Conservation (phyloP, 352 stramenopile genomes). For the Phytopythium cucurbitacearum region DNA sequence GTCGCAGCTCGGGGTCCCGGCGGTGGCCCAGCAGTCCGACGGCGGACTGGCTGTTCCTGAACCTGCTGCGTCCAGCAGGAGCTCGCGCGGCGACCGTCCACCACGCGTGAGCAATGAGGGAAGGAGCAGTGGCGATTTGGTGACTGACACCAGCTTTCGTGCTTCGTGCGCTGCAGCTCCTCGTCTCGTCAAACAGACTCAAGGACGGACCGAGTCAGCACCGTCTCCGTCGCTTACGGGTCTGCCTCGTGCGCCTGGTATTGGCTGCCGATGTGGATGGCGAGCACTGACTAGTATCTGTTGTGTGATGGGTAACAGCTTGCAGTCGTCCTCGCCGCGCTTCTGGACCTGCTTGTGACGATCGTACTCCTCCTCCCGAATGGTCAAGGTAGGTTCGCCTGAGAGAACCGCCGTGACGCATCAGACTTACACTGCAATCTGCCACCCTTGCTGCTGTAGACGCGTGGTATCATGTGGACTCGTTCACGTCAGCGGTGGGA, state of each 20-base stretch:
- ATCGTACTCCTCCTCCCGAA: constrained; percentile 22
- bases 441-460: constrained; percentile 11
- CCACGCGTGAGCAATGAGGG: neutral
- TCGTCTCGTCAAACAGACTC: constrained; percentile 41
- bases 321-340: constrained; percentile 11
- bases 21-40: constrained; percentile 1
- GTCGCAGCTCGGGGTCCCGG: constrained; percentile 35
- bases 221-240: constrained; percentile 36
- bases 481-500: constrained; percentile 21
- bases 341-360: constrained; percentile 20
- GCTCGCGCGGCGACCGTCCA: neutral
- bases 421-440: neutral
- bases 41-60: neutral
- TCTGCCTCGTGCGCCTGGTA: constrained; percentile 2
- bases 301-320: constrained; percentile 1
- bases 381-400: constrained; percentile 12
- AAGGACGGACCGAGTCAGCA: constrained; percentile 23
- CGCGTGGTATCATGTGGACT: constrained; percentile 49
- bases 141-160: neutral
- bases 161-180: constrained; percentile 11
- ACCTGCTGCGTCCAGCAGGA: neutral
- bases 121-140: too few species aligned
- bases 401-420: neutral
- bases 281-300: too few species aligned
- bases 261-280: neutral